Evolutionary conservation across 768 basidiomycete genomes (phyloP).

Genomic region (Boletus huronensis): DNA sequence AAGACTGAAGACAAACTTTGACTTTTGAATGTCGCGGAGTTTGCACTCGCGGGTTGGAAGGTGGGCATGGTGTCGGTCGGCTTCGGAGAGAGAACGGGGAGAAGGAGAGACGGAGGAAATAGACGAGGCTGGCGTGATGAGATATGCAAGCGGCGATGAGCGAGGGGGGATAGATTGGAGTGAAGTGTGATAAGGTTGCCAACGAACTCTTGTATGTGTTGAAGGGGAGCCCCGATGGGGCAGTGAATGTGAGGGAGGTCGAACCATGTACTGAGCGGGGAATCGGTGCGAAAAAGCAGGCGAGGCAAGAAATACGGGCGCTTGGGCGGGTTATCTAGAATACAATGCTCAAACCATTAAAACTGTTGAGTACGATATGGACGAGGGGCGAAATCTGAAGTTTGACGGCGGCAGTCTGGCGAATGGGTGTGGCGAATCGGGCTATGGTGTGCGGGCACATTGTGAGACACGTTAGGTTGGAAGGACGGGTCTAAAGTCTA

Average conservation of each 20-base stretch:
- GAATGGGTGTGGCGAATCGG: constrained; percentile 25
- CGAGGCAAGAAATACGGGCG: constrained; percentile 7
- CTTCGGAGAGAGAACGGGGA: constrained; percentile 36
- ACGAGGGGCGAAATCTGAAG: constrained; percentile 13
- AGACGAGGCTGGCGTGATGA: constrained; percentile 58
- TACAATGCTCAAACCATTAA: constrained; percentile 35
- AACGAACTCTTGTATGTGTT: constrained; percentile 65
- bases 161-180: constrained; percentile 35
- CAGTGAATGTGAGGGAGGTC: constrained; percentile 45
- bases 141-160: constrained; percentile 38
- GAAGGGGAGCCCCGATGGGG: constrained; percentile 68
- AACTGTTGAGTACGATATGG: constrained; percentile 16
- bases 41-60: constrained; percentile 35
- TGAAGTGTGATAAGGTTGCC: constrained; percentile 72
- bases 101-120: constrained; percentile 46
- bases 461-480: constrained; percentile 24
- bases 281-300: neutral
- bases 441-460: constrained; percentile 38
- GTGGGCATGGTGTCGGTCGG: constrained; percentile 31
- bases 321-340: constrained; percentile 35
- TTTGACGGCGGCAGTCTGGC: constrained; percentile 12
- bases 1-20: constrained; percentile 61
- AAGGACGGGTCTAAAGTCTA: constrained; percentile 35
- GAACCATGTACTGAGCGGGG: constrained; percentile 27
- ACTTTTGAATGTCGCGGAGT: constrained; percentile 49